A percentile compares a stretch with the other conserved stretches of the same genome.
Evolutionary conservation across 192 early-diverging fungal genomes (phyloP).

Genomic region (Globomyces pollinis-pini): DNA sequence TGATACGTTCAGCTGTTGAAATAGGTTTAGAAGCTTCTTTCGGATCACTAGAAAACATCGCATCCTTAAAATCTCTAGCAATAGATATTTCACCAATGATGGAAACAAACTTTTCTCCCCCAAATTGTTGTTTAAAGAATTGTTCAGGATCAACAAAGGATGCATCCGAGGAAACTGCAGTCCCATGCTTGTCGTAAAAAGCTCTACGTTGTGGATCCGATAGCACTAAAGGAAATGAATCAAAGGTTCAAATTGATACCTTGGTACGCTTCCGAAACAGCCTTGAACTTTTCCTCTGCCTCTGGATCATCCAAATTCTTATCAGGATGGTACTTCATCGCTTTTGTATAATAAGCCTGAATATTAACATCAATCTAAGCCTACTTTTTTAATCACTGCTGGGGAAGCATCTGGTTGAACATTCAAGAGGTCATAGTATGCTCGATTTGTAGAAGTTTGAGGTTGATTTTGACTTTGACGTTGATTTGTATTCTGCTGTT

Average conservation of each 20-base stretch:
- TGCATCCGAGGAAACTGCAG: slow-evolving; percentile 26
- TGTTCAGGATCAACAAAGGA: slow-evolving; percentile 78
- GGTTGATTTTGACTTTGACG: neutral
- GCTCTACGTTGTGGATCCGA: slow-evolving; percentile 84
- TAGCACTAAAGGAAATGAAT: slow-evolving; percentile 43
- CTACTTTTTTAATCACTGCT: slow-evolving; percentile 87
- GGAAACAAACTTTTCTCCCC: slow-evolving; percentile 93
- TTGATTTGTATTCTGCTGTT: neutral
- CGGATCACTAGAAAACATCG: slow-evolving; percentile 41
- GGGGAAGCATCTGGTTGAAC: slow-evolving; percentile 66
- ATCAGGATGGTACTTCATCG: slow-evolving; percentile 85
- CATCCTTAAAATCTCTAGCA: slow-evolving; percentile 83
- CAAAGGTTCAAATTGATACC: neutral
- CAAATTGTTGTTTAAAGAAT: slow-evolving; percentile 95
- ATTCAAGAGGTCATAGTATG: slow-evolving; percentile 82
- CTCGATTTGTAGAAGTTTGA: neutral
- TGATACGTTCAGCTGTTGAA: slow-evolving; percentile 41
- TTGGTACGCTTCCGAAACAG: slow-evolving; percentile 95
- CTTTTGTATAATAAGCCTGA: slow-evolving; percentile 8
- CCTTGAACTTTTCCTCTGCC: slow-evolving; percentile 85
- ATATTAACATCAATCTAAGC: slow-evolving; percentile 39
- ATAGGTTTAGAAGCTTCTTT: slow-evolving; percentile 31
- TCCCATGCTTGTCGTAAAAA: slow-evolving; percentile 82
- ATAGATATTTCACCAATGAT: slow-evolving; percentile 98
- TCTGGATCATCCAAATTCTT: slow-evolving; percentile 65